Conservation (phyloP, 192 early-diverging fungal species). For the Funneliformis geosporum region DNA sequence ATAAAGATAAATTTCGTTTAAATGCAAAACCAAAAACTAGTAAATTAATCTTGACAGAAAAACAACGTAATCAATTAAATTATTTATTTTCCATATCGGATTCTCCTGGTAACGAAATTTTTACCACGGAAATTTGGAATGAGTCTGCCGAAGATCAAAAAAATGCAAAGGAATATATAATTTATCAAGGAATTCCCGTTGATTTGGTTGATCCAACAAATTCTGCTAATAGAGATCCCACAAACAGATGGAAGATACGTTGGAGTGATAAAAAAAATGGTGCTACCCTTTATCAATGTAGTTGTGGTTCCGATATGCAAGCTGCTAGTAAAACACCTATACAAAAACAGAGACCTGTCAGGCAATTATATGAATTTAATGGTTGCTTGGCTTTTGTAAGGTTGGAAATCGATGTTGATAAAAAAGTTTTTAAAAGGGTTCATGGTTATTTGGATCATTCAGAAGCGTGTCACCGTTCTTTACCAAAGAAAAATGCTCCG, state of each 20-base stretch:
- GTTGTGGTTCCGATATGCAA: conserved; percentile 17
- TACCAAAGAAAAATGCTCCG: conserved; percentile 1
- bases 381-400: conserved; percentile 14
- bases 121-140: conserved; percentile 1
- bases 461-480: conserved; percentile 8
- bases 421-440: not conserved
- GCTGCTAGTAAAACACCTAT: not conserved
- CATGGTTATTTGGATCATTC: conserved; percentile 9
- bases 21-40: conserved; percentile 11
- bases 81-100: not conserved
- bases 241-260: not conserved
- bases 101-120: not conserved
- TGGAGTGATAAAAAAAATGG: conserved; percentile 18
- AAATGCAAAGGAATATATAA: not conserved
- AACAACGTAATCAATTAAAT: not conserved
- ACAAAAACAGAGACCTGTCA: conserved; percentile 1
- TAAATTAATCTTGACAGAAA: conserved; percentile 9
- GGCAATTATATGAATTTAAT: conserved; percentile 14
- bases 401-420: not conserved
- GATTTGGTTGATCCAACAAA: not conserved
- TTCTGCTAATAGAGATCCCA: too few species aligned
- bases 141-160: not conserved
- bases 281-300: conserved; percentile 18
- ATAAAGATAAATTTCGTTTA: conserved; percentile 16
- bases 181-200: not conserved